Conservation (phyloP, 148 eudicot species). For the Vaccinium myrtillus region DNA sequence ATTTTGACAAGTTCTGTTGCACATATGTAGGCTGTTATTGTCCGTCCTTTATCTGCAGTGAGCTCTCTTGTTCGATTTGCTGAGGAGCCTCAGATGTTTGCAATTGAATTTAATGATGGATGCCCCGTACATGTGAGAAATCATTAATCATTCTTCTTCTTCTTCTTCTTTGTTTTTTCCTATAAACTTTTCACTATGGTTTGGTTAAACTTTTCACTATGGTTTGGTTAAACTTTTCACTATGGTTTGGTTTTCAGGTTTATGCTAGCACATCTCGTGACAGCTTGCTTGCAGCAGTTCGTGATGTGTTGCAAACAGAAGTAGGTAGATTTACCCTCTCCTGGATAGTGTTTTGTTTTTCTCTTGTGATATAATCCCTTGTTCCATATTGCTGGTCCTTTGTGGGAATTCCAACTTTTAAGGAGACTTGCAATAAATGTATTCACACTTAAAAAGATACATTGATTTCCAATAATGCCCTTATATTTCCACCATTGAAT, state of each 20-base stretch:
- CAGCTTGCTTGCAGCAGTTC: constrained; percentile 94
- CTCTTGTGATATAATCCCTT: not conserved
- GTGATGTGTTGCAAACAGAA: constrained; percentile 90
- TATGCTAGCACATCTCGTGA: constrained; percentile 98
- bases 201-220: constrained; percentile 27
- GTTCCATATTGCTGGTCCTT: no score
- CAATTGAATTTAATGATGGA: constrained; percentile 92
- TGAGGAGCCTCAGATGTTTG: constrained; percentile 99
- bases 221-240: constrained; percentile 15
- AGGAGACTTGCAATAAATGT: no score
- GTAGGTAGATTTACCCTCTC: constrained; percentile 63
- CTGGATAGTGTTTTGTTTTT: constrained; percentile 23
- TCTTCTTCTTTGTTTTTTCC: not conserved
- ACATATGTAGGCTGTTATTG: constrained; percentile 82
- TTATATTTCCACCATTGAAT: no score
- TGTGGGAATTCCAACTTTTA: no score
- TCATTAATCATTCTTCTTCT: not conserved
- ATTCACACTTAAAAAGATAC: no score
- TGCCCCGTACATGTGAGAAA: constrained; percentile 84
- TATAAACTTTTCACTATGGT: not conserved
- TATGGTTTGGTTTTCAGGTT: constrained; percentile 56
- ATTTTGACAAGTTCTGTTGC: constrained; percentile 14
- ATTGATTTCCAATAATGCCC: no score
- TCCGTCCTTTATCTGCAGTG: constrained; percentile 85
- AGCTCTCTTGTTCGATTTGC: constrained; percentile 90